Percentiles rank a stretch among this genome's conserved stretches.
Evolutionary conservation across 2,329 filamentous ascomycete genomes (phyloP).

Genomic region (Pseudopithomyces chartarum): DNA sequence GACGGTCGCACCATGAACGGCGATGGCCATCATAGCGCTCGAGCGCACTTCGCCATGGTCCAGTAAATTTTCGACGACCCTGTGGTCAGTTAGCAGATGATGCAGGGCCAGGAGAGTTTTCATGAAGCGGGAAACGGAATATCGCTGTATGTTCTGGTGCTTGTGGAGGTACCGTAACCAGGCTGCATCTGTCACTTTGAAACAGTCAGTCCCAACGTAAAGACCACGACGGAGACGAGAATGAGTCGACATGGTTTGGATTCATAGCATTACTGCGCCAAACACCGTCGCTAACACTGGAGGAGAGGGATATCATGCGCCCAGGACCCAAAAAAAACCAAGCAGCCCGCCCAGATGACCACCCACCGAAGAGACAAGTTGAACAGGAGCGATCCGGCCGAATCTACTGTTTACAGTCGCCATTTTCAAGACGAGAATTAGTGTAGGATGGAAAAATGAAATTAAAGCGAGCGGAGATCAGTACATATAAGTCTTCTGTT

Average conservation of each 20-base stretch:
- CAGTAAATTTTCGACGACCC: not conserved
- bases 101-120: not conserved
- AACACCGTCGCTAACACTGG: constrained; percentile 14
- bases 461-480: constrained; percentile 19
- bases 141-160: too few species aligned
- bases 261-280: constrained; percentile 17
- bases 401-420: constrained; percentile 23
- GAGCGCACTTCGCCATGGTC: constrained; percentile 6
- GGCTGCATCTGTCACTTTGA: not conserved
- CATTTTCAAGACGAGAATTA: constrained; percentile 23
- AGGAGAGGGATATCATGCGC: constrained; percentile 14
- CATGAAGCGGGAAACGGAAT: too few species aligned
- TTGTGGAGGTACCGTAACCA: not conserved
- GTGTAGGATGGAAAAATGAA: constrained; percentile 17
- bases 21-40: constrained; percentile 14
- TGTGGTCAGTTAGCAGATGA: not conserved
- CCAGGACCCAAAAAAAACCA: constrained; percentile 8
- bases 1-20: constrained; percentile 24
- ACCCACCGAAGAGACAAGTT: constrained; percentile 13
- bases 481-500: constrained; percentile 44
- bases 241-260: constrained; percentile 16
- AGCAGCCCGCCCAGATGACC: constrained; percentile 16
- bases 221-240: not conserved
- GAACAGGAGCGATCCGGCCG: constrained; percentile 19
- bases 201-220: not conserved